Base-by-base conservation (phyloP, 352 stramenopile species). In the Sclerospora graminicola region DNA sequence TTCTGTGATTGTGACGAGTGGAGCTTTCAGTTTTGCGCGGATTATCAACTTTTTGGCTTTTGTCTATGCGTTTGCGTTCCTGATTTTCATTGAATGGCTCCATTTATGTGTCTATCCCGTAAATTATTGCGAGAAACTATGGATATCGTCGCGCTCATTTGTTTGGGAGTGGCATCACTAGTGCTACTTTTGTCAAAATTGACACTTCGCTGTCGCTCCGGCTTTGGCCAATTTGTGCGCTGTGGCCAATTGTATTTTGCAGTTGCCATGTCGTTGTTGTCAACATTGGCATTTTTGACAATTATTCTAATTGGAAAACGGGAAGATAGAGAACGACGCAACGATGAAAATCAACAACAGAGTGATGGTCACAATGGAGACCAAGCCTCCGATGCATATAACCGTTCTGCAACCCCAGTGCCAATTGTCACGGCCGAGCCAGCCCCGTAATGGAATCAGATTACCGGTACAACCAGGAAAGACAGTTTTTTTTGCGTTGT, bases 21-120 rank as follows among this genome's bases (percentile, higher is more conserved):
- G 60, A 15, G 45, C 66, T 2, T 48, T 71, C 43, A 71, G 44
- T 1, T 88, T 73, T 47, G 65, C 61, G 45, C 60, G 66, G 26
- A 47, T 88, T 21, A 68, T 81, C 40, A 81, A 77, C 29, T 89
- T 82, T 46, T 64, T 72, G 29, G 60, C 48, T 4, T 72, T 89
- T 34, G 29, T 89, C n/a, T 82, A 82, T 44, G 73, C 58, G 8
- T 62, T 84, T 39, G 63, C 57, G 40, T 69, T 81, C 44, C 29
- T 84, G 26, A 16, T 85, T 20, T 52, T 77, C 10, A 51, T 84
- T 27, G 55, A 80, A 35, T 45, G 70, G 37, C 40, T 75, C 18
- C 46, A 51, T 8, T 56, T 79, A 18, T 82, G 71, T 21, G 33
- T 48, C 8, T 58, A 68, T 6, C 65, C 67, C n/a, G 21, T 60